Percentiles rank a stretch among this genome's conserved stretches.
These are phyloP conservation scores for Phytopythium vexans DNA, from an alignment of 352 stramenopile genomes.

Conservation along the genomic window DNA sequence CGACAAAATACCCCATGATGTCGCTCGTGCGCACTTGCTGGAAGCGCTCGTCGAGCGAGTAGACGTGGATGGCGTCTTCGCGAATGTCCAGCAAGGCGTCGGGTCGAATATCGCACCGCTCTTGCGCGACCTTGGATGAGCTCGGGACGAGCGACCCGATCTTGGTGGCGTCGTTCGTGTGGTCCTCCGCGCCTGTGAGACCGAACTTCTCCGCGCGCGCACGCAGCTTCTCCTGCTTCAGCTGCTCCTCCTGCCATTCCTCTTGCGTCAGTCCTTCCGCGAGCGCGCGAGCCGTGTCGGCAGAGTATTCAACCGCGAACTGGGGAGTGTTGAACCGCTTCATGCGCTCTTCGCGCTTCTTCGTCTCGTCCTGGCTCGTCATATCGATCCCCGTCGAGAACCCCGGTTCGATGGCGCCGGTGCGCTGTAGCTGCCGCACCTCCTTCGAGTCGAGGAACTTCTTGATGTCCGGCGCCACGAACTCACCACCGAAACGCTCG, in stretches of 20 bases:
- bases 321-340: conserved; percentile 75
- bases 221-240: conserved; percentile 57
- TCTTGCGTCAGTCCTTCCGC: conserved; percentile 68
- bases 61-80: conserved; percentile 79
- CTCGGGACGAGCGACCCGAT: conserved; percentile 28
- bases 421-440: conserved; percentile 71
- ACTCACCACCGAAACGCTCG: conserved; percentile 63
- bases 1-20: conserved; percentile 72
- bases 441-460: conserved; percentile 80
- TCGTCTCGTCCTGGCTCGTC: conserved; percentile 51
- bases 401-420: conserved; percentile 47
- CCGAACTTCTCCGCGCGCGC: conserved; percentile 75
- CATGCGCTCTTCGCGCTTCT: conserved; percentile 73
- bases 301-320: conserved; percentile 69
- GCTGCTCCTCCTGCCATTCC: conserved; percentile 59
- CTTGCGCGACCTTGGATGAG: conserved; percentile 49
- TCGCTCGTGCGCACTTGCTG: conserved; percentile 80
- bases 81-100: conserved; percentile 37
- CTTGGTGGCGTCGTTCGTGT: conserved; percentile 11
- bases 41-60: conserved; percentile 77
- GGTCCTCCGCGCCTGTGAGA: conserved; percentile 38
- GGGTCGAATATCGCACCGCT: conserved; percentile 56
- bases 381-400: conserved; percentile 78
- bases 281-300: conserved; percentile 55
- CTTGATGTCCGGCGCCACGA: conserved; percentile 59